Evolutionary conservation across 371 early-diverging fungal genomes (phyloP).

Genomic region (Encephalitozoon cuniculi): DNA sequence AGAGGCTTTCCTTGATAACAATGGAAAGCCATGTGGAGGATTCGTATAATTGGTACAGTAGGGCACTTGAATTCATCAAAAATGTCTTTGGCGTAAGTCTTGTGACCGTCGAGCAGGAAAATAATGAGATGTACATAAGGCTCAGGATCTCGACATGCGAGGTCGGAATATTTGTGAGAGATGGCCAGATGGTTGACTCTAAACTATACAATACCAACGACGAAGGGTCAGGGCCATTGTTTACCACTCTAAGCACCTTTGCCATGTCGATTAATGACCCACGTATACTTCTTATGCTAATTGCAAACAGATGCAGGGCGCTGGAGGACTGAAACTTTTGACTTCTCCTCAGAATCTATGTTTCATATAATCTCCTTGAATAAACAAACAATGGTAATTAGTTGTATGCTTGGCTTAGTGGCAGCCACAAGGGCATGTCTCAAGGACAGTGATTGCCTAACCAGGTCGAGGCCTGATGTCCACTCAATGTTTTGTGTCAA

Average conservation of each 20-base stretch:
- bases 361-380: not conserved
- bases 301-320: not conserved
- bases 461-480: constrained; percentile 47
- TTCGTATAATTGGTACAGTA: constrained; percentile 44
- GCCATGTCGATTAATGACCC: constrained; percentile 4
- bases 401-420: not conserved
- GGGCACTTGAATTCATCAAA: constrained; percentile 17
- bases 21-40: constrained; percentile 51
- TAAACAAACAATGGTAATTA: constrained; percentile 31
- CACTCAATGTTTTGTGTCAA: constrained; percentile 60
- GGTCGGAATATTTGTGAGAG: not conserved
- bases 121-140: constrained; percentile 3
- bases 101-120: not conserved
- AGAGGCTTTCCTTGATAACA: constrained; percentile 39
- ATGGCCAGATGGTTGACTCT: not conserved
- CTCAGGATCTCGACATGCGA: not conserved
- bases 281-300: constrained; percentile 3
- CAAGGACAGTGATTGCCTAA: constrained; percentile 57
- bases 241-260: not conserved
- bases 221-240: not conserved
- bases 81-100: constrained; percentile 38
- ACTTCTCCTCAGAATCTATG: not conserved
- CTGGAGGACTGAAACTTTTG: not conserved
- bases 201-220: not conserved
- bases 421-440: constrained; percentile 19